These are phyloP conservation scores for Ustilago sp. DNA, from an alignment of 1,284 basidiomycete species.

Conservation along the genomic window DNA sequence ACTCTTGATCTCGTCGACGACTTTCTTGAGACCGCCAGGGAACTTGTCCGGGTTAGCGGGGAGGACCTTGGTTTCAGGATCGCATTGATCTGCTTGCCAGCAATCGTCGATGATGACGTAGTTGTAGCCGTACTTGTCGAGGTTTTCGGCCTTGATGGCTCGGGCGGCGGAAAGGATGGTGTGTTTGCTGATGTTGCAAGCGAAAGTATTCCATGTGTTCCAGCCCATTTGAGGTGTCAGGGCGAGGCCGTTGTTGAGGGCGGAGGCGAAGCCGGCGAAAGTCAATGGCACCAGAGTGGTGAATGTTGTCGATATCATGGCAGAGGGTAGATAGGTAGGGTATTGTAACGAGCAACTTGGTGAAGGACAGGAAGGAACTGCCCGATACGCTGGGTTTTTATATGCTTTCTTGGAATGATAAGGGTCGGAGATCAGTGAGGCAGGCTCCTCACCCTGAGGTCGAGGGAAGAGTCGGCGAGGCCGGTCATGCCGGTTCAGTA, in stretches of 20 bases:
- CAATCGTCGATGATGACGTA: conserved; percentile 65
- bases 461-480: background rate
- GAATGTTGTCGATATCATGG: conserved; percentile 16
- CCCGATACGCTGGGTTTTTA: too few species aligned
- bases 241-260: conserved; percentile 31
- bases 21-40: conserved; percentile 72
- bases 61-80: conserved; percentile 71
- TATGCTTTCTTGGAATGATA: too few species aligned
- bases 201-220: conserved; percentile 67
- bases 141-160: conserved; percentile 66
- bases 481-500: conserved; percentile 1
- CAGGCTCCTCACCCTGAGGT: background rate
- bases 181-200: conserved; percentile 61
- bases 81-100: conserved; percentile 69
- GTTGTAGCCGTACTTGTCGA: conserved; percentile 48
- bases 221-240: conserved; percentile 45
- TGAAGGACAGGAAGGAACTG: background rate
- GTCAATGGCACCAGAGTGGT: conserved; percentile 19
- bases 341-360: too few species aligned
- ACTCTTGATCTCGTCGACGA: conserved; percentile 71
- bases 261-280: conserved; percentile 13
- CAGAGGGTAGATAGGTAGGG: background rate
- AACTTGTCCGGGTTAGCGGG: conserved; percentile 71
- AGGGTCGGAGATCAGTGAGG: too few species aligned
- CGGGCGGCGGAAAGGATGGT: conserved; percentile 64